Conservation (phyloP, 176 grass and related monocot genomes). For the maize (Zea mays) region Zm-B73-REFERENCE-NAM-5.0 NC_050096.1:186702501-186703000, state of each 20-base stretch:
- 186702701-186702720: conserved; percentile 22
- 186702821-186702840: conserved; percentile 94
- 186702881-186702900: conserved; percentile 77
- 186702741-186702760: conserved; percentile 24
- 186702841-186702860: conserved; percentile 77
- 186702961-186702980: conserved; percentile 41
- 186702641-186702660: conserved; percentile 11
- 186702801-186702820: conserved; percentile 86
- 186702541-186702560: conserved; percentile 5
- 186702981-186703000: conserved; percentile 55
- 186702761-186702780: conserved; percentile 38
- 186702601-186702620: conserved; percentile 35
- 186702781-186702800: conserved; percentile 74
- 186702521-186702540: conserved; percentile 14
- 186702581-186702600: conserved; percentile 31
- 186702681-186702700: conserved; percentile 21
- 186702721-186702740: conserved; percentile 6
- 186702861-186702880: conserved; percentile 89
- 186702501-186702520: neutral
- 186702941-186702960: conserved; percentile 58
- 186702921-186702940: conserved; percentile 74
- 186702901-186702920: conserved; percentile 52
- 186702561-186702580: conserved; percentile 9
- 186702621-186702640: conserved; percentile 34
- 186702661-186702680: conserved; percentile 18